phyloP scores from a whole-genome alignment of 2,329 filamentous ascomycete species.

The Mycosphaerella arachidis region DNA sequence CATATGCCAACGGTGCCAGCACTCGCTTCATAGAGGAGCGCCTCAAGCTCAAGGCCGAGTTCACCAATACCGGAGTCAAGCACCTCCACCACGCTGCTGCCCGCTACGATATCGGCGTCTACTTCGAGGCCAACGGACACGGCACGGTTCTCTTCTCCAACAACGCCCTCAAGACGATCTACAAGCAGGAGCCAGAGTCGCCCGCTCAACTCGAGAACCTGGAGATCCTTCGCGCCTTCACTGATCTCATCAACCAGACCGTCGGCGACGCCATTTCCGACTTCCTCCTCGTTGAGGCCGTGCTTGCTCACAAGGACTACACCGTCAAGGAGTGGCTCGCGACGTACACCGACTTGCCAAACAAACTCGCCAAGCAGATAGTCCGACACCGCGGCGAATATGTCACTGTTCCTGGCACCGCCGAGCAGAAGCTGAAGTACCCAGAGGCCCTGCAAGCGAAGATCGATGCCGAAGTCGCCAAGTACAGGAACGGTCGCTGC shows the following conservation, averaged over 20 bases:
- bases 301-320: slow-evolving; percentile 93
- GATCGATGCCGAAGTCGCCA: slow-evolving; percentile 82
- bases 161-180: slow-evolving; percentile 73
- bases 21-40: slow-evolving; percentile 88
- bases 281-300: slow-evolving; percentile 91
- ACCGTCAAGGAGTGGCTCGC: slow-evolving; percentile 79
- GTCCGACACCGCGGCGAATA: slow-evolving; percentile 85
- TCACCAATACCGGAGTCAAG: slow-evolving; percentile 94
- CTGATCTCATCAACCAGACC: slow-evolving; percentile 95
- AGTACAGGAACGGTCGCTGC: slow-evolving; percentile 82
- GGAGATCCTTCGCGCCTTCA: slow-evolving; percentile 75
- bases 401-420: slow-evolving; percentile 70
- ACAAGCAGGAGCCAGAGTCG: slow-evolving; percentile 75
- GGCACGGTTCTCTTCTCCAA: slow-evolving; percentile 93
- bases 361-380: slow-evolving; percentile 88
- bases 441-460: slow-evolving; percentile 75
- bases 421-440: slow-evolving; percentile 78
- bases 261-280: slow-evolving; percentile 95
- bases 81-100: slow-evolving; percentile 95
- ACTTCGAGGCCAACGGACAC: slow-evolving; percentile 98
- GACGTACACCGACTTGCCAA: slow-evolving; percentile 91
- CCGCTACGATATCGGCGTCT: slow-evolving; percentile 91
- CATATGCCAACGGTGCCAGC: slow-evolving; percentile 93
- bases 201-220: slow-evolving; percentile 88
- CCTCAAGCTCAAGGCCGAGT: slow-evolving; percentile 82